These are phyloP conservation scores for Pezicula radicicola DNA, from an alignment of 2,329 filamentous ascomycete genomes.

Conservation along the genomic window DNA sequence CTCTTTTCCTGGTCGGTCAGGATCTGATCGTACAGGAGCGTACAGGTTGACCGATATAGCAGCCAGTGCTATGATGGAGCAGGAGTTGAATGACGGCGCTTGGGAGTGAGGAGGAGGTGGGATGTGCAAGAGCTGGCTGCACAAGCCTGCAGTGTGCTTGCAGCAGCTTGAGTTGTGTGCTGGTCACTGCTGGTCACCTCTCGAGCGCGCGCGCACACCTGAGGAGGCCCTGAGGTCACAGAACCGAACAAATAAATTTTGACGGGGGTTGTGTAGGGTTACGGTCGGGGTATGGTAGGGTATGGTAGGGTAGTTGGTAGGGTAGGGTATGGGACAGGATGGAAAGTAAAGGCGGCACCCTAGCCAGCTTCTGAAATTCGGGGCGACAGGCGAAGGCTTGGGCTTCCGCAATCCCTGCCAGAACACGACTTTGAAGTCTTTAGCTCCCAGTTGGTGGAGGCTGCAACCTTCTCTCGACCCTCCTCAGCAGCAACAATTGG, in stretches of 20 bases:
- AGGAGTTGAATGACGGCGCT: slow-evolving; percentile 2
- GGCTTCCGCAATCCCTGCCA: too few species aligned
- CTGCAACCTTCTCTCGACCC: too few species aligned
- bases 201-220: neutral
- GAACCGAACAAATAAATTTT: neutral
- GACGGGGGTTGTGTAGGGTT: slow-evolving; percentile 7
- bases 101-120: slow-evolving; percentile 5
- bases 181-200: neutral
- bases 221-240: neutral
- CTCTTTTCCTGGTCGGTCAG: neutral
- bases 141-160: slow-evolving; percentile 10
- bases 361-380: too few species aligned
- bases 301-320: too few species aligned
- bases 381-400: too few species aligned
- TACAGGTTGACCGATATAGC: slow-evolving; percentile 18
- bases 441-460: too few species aligned
- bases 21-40: neutral
- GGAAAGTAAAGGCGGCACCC: too few species aligned
- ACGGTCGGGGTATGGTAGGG: too few species aligned
- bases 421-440: too few species aligned
- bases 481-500: too few species aligned
- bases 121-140: slow-evolving; percentile 9
- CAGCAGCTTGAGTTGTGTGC: slow-evolving; percentile 10
- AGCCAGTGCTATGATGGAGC: slow-evolving; percentile 21
- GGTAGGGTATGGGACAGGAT: too few species aligned